phyloP scores from a whole-genome alignment of 2,329 filamentous ascomycete species.

The Aureobasidium musti region DNA sequence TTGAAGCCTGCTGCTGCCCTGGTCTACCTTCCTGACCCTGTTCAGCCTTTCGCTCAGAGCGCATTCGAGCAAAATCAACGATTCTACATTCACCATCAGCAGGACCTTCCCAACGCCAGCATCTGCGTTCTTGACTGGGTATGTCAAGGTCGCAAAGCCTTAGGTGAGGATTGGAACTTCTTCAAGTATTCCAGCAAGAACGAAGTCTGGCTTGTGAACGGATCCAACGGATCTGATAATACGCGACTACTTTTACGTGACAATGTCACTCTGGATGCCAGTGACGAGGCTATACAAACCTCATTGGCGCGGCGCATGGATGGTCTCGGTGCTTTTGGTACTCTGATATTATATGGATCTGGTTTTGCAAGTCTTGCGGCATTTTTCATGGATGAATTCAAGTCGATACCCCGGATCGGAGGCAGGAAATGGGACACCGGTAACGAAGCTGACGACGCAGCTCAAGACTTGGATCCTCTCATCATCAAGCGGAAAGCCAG shows the following conservation, averaged over 20 bases:
- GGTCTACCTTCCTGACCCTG: conserved; percentile 79
- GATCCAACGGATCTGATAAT: conserved; percentile 42
- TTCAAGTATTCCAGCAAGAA: conserved; percentile 78
- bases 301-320: conserved; percentile 63
- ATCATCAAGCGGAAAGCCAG: conserved; percentile 55
- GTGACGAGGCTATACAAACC: conserved; percentile 39
- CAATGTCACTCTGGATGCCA: conserved; percentile 69
- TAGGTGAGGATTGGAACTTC: conserved; percentile 88
- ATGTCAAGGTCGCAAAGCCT: conserved; percentile 78
- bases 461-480: conserved; percentile 33
- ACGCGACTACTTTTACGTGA: conserved; percentile 73
- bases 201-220: conserved; percentile 69
- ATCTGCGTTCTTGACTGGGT: conserved; percentile 94
- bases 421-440: conserved; percentile 68
- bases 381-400: conserved; percentile 81
- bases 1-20: conserved; percentile 55
- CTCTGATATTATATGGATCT: conserved; percentile 76
- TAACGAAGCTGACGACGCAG: conserved; percentile 45
- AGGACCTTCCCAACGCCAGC: conserved; percentile 47
- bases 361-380: conserved; percentile 65
- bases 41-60: conserved; percentile 84
- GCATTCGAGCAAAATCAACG: conserved; percentile 82
- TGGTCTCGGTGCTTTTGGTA: conserved; percentile 75
- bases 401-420: conserved; percentile 75
- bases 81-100: conserved; percentile 61